phyloP scores from a whole-genome alignment of 768 basidiomycete genomes.

The Daedaleopsis sinensis region DNA sequence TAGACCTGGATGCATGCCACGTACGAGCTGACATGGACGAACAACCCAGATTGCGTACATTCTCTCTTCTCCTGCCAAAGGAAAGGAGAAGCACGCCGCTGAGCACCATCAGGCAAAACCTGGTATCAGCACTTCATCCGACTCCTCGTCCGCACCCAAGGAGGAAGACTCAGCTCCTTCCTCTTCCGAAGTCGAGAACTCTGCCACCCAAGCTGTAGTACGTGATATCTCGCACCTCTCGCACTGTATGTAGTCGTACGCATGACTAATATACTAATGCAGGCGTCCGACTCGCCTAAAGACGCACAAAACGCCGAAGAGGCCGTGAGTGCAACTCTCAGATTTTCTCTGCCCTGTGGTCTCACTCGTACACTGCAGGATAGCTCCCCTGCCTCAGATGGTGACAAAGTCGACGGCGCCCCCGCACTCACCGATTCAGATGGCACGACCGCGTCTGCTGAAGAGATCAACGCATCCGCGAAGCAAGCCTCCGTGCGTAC shows the following conservation, averaged over 20 bases:
- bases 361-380: not conserved
- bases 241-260: not conserved
- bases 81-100: constrained; percentile 13
- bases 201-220: constrained; percentile 6
- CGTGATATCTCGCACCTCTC: too few species aligned
- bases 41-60: constrained; percentile 16
- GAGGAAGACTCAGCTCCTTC: constrained; percentile 7
- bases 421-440: constrained; percentile 27
- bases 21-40: not conserved
- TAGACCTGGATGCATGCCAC: constrained; percentile 1
- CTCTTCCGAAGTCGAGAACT: not conserved
- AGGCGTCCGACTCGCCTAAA: constrained; percentile 16
- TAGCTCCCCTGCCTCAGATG: not conserved
- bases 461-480: constrained; percentile 30
- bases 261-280: not conserved
- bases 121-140: constrained; percentile 2
- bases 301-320: constrained; percentile 20
- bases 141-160: not conserved
- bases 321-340: not conserved
- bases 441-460: constrained; percentile 28
- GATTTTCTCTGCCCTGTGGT: not conserved
- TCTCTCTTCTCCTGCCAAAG: constrained; percentile 10
- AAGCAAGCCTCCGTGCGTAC: constrained; percentile 26
- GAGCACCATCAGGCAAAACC: constrained; percentile 8
- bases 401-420: constrained; percentile 10